Evolutionary conservation across 2,329 filamentous ascomycete genomes (phyloP), one percentile per base, ranked within the genome.

Genomic region (Pseudohalonectria lignicola): DNA sequence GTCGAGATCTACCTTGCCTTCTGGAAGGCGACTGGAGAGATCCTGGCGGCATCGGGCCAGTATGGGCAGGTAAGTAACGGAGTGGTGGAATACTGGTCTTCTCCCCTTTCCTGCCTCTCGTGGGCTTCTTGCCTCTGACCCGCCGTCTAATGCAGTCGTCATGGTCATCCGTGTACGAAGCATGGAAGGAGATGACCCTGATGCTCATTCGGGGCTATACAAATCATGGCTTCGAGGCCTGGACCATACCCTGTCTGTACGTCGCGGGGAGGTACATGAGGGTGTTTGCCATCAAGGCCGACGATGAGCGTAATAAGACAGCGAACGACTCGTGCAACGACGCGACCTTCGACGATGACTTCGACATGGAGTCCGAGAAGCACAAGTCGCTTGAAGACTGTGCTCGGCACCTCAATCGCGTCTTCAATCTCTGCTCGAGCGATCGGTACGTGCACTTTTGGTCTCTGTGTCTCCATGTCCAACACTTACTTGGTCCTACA

Each of bases 211-310:
- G 86, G 47, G 87, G 86, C 23, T 95, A 95, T 55, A 81, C 79
- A 26, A 81, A 74, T 46, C 67, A 71, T 39, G 72, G 75, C 3
- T 86, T 96, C 49, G 79, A 86, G 46, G 81, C 86, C 23, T 98
- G 92, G 90, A 92, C 87, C 0, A 78, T 98, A 37, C 88, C 92
- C 4, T 88, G 85, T 53, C 69, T 98, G 29, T 96, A 96, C 53
- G 73, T 83, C 37, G 79, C 82, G 18, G 88, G 87, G 39, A 94
- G 86, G 60, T 87, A 93, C 55, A 61, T 98, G 42, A 74, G 92
- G 42, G 65, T 82, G 31, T 93, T 94, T 60, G 92, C 92, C 34
- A 92, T 95, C 56, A 86, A 82, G 53, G 88, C 92, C 40, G 92
- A 98, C 55, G 75, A 80, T 28, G 81, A 84, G 51, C 65, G 71